A percentile compares a stretch with the other conserved stretches of the same genome.
Evolutionary conservation across 1,139 yeast genomes (phyloP).

Genomic region (Taphrina flavorubra): DNA sequence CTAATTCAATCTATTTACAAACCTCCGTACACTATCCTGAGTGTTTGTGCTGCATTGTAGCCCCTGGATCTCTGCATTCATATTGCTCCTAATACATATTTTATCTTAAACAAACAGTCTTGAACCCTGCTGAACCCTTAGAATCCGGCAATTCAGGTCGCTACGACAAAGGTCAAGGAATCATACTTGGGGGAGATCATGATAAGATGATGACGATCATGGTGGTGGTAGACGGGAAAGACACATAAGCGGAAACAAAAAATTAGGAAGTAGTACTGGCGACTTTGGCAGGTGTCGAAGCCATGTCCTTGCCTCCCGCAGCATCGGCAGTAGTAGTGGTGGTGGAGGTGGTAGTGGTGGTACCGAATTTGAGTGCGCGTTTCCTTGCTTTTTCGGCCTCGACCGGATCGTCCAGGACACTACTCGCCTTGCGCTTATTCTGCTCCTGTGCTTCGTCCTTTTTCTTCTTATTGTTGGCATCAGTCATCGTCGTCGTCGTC

Average conservation of each 20-base stretch:
- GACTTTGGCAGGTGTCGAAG: background rate
- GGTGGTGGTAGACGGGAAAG: no score
- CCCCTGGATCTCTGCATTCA: no score
- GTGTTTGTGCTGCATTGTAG: background rate
- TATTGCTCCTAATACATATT: no score
- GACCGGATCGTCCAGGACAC: slow-evolving; percentile 40
- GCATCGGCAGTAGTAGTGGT: slow-evolving; percentile 2
- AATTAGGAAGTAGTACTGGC: slow-evolving; percentile 1
- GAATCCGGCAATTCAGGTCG: background rate
- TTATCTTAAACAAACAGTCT: background rate
- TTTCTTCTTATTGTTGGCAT: background rate
- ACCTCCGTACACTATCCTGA: background rate
- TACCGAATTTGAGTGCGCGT: slow-evolving; percentile 41
- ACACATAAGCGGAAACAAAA: background rate
- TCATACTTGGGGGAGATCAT: no score
- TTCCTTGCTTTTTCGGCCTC: slow-evolving; percentile 43
- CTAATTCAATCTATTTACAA: background rate
- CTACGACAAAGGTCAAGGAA: no score
- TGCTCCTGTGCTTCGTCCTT: slow-evolving; percentile 18
- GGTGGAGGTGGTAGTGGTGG: slow-evolving; percentile 6
- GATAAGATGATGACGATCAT: no score
- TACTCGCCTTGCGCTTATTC: slow-evolving; percentile 40
- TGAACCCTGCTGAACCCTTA: slow-evolving; percentile 5
- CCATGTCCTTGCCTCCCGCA: background rate
- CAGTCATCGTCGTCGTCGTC: slow-evolving; percentile 12